Evolutionary conservation across 108 stramenopile species (phyloP), one percentile per base, ranked within the genome.

Genomic region (Fragilaria crotonensis): DNA sequence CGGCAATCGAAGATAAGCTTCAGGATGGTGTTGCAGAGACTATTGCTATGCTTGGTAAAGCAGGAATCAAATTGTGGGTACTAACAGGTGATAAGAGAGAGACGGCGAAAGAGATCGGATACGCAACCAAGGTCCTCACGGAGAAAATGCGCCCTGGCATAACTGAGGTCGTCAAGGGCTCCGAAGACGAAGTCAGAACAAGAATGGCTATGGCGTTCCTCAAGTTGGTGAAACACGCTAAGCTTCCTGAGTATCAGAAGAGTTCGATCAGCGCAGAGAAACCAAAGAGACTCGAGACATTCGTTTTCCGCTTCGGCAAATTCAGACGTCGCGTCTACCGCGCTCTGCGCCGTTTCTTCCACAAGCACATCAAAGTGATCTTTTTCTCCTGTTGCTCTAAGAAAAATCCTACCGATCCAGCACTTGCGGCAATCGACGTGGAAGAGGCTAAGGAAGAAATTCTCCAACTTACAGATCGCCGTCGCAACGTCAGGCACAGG

Each of bases 21-120:
- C 98, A 99, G 64, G 90, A 92, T 32, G 95, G 93, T 17, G 98
- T 98, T 5, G 90, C 95, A 5, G 72, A 90, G 49, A 90, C 95
- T n/a, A 96, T 99, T 49, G 64, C 90, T 3, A 95, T 80, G 0
- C 76, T 99, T 9, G 85, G 67, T 53, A 77, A 80, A 33, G 98
- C 97, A 23, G 95, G 96, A 25, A 95, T 99, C 56, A 93, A 87
- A 65, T 75, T 99, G 5, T 98, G 96, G 95, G 93, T 99, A 22
- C 84, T 99, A 25, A 99, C 98, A 2, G 98, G 98, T 22, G 98
- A 98, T 70, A 99, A 99, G 61, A 63, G 90, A 29, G 98, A 97
- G 63, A 99, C 98, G 4, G 98, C 98, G 21, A 85, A 97, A 36
- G 96, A 98, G 69, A 99, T 99, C 36, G 98, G 94, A 18, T 95